These are phyloP conservation scores for Trichoderma orchidacearum DNA, from an alignment of 495 filamentous ascomycete genomes.

Conservation along the genomic window DNA sequence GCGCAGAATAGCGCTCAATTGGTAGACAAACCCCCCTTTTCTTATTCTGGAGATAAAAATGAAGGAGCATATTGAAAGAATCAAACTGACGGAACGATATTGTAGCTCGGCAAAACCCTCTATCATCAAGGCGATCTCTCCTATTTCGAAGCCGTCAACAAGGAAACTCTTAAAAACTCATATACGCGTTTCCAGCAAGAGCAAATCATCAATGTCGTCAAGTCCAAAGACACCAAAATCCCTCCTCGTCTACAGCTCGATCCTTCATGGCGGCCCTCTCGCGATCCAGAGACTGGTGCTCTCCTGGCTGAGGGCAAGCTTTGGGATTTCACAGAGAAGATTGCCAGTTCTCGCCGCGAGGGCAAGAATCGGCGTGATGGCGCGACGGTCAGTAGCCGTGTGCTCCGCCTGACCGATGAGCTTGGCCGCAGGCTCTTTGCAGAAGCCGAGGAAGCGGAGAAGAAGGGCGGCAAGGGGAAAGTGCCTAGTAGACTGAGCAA, in stretches of 20 bases:
- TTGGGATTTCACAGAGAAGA: conserved; percentile 84
- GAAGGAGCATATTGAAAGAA: neutral
- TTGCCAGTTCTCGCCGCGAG: conserved; percentile 69
- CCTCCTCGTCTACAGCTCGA: conserved; percentile 52
- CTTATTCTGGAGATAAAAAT: neutral
- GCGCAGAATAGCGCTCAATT: conserved; percentile 75
- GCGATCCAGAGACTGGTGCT: conserved; percentile 44
- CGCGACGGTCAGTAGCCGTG: conserved; percentile 73
- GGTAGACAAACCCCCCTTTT: conserved; percentile 23
- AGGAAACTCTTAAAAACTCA: conserved; percentile 87
- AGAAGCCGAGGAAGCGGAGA: conserved; percentile 17
- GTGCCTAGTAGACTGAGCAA: conserved; percentile 20
- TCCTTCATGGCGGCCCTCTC: conserved; percentile 61
- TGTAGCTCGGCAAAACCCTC: conserved; percentile 81
- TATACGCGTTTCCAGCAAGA: conserved; percentile 83
- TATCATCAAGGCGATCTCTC: conserved; percentile 95
- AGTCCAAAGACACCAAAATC: conserved; percentile 43
- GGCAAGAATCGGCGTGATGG: conserved; percentile 93
- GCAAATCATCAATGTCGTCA: conserved; percentile 65
- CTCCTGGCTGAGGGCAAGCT: conserved; percentile 58
- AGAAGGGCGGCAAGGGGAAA: conserved; percentile 15
- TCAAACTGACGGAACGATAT: conserved; percentile 9
- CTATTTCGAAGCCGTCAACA: conserved; percentile 97
- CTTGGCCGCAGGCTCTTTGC: conserved; percentile 35
- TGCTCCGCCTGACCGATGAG: conserved; percentile 58